Evolutionary conservation across 1,139 yeast genomes (phyloP).

Genomic region (Geotrichum cucujoidarum): DNA sequence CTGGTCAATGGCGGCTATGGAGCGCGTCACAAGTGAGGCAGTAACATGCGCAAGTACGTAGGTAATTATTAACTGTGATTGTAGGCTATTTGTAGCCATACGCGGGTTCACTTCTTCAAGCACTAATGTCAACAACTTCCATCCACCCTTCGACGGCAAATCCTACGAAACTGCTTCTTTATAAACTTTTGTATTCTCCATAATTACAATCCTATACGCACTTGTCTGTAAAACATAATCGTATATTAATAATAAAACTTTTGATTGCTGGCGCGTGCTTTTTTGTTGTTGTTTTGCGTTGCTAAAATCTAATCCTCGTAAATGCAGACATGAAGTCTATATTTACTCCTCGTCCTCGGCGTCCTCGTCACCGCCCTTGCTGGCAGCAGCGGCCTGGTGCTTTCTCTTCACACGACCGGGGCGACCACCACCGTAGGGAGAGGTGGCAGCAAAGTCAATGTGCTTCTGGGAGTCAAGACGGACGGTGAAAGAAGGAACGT

Average conservation of each 20-base stretch:
- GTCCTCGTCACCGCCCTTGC: constrained; percentile 48
- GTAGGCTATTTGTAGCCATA: too few species aligned
- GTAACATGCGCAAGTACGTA: too few species aligned
- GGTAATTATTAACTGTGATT: too few species aligned
- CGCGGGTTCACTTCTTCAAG: too few species aligned
- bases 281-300: too few species aligned
- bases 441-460: constrained; percentile 97
- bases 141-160: too few species aligned
- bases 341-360: constrained; percentile 57
- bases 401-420: constrained; percentile 99
- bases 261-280: neutral
- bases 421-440: constrained; percentile 99
- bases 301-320: neutral
- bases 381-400: constrained; percentile 63
- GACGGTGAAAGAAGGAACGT: constrained; percentile 98
- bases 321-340: constrained; percentile 10
- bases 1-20: too few species aligned
- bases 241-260: neutral
- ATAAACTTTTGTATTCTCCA: too few species aligned
- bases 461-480: constrained; percentile 99
- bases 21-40: too few species aligned
- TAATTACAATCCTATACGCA: neutral
- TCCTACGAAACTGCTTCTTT: too few species aligned
- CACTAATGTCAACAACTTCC: too few species aligned
- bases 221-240: neutral